A percentile compares a stretch with the other conserved stretches of the same genome.
Evolutionary conservation across 768 basidiomycete species (phyloP).

Genomic region (Podaxis pistillaris): DNA sequence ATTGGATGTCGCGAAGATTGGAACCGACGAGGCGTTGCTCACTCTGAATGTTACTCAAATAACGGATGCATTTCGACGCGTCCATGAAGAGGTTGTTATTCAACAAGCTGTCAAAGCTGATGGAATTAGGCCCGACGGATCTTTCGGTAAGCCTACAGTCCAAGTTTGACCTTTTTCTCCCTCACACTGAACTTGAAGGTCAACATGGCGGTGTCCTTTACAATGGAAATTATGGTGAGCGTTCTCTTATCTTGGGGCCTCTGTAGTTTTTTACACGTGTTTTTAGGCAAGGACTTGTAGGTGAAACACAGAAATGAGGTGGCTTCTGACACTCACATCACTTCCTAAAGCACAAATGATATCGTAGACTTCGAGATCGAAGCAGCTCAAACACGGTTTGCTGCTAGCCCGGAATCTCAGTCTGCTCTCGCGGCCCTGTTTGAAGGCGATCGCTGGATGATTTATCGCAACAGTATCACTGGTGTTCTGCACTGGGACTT

Average conservation of each 20-base stretch:
- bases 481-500: slow-evolving; percentile 69
- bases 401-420: slow-evolving; percentile 40
- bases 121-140: slow-evolving; percentile 56
- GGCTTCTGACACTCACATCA: not conserved
- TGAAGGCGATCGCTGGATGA: slow-evolving; percentile 68
- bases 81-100: slow-evolving; percentile 54
- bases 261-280: not conserved
- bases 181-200: slow-evolving; percentile 22
- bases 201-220: slow-evolving; percentile 68
- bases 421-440: slow-evolving; percentile 55
- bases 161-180: not conserved
- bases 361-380: slow-evolving; percentile 60
- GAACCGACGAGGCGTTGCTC: slow-evolving; percentile 49
- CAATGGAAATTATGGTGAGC: slow-evolving; percentile 67
- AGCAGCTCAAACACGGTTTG: slow-evolving; percentile 58
- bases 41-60: slow-evolving; percentile 43
- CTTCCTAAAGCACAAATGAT: slow-evolving; percentile 48
- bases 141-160: slow-evolving; percentile 35
- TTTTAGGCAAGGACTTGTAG: slow-evolving; percentile 41
- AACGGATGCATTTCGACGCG: slow-evolving; percentile 44
- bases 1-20: slow-evolving; percentile 62
- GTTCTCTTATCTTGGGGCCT: not conserved
- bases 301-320: not conserved
- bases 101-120: slow-evolving; percentile 48
- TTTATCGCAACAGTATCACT: slow-evolving; percentile 56